phyloP scores from a whole-genome alignment of 2,329 filamentous ascomycete genomes.

The Saccharata proteae region DNA sequence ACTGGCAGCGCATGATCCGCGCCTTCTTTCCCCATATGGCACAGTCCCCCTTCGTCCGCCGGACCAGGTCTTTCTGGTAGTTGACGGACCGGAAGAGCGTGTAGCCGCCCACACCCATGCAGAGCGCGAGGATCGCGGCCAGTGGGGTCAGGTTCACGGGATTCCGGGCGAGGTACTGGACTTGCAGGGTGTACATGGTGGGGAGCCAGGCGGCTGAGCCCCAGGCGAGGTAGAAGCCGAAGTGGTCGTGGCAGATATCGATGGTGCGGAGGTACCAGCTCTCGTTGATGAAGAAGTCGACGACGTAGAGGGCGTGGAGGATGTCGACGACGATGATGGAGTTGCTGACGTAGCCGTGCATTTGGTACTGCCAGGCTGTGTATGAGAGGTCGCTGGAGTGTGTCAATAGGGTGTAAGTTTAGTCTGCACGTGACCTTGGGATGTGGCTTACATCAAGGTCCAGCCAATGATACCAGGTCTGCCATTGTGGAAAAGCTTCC shows the following conservation, averaged over 20 bases:
- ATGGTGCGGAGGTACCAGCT: conserved; percentile 36
- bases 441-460: conserved; percentile 33
- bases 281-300: conserved; percentile 40
- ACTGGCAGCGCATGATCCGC: conserved; percentile 26
- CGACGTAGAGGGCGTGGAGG: conserved; percentile 33
- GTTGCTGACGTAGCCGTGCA: conserved; percentile 27
- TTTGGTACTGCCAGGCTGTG: conserved; percentile 30
- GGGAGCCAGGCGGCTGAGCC: conserved; percentile 33
- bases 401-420: too few relatives aligned
- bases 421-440: conserved; percentile 1
- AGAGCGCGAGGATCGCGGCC: conserved; percentile 16
- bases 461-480: conserved; percentile 37
- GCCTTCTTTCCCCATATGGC: conserved; percentile 33
- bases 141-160: conserved; percentile 22
- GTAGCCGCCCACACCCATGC: conserved; percentile 28
- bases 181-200: conserved; percentile 35
- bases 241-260: conserved; percentile 32
- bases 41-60: conserved; percentile 28
- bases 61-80: conserved; percentile 32
- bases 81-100: conserved; percentile 34
- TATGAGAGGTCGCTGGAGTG: conserved; percentile 26
- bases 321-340: conserved; percentile 32
- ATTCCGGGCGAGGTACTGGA: conserved; percentile 34
- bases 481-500: conserved; percentile 22
- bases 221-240: conserved; percentile 25